Evolutionary conservation across 2,329 filamentous ascomycete species (phyloP), one percentile per base, ranked within the genome.

Genomic region (Aaosphaeria pasadenensis): DNA sequence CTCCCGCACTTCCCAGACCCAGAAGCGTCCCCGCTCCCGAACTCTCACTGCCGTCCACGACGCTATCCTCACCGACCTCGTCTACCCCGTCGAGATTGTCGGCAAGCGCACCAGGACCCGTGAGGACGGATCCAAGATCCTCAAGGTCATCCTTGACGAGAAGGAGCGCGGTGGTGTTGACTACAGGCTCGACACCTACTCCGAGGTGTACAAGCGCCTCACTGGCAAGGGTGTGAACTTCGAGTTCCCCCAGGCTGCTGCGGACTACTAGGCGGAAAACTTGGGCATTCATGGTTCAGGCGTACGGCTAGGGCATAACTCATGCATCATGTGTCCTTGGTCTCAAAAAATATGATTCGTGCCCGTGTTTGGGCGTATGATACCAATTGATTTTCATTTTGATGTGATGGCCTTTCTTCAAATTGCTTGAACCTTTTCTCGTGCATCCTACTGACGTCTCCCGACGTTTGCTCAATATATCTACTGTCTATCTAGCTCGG

Each of bases 41-140:
- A 99, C 94, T 63, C 89, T 99, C 74, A 97, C 94, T 60, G 91
- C 94, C 62, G 94, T 99, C 71, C 94, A 99, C 87, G 94, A 99
- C 74, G 88, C 91, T 71, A 96, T 99, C 83, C 89, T 99, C 63
- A 83, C 84, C 74, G 94, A 99, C 78, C 89, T 99, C 73, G 94
- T 96, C 82, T 99, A 88, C 88, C 94, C 94, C 73, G 94, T 99
- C 73, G 94, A 99, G 88, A 99, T 99, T 66, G 94, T 99, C 69
- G 94, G 94, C 81, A 97, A 97, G 90, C 91, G 94, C 74, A 80
- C 91, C 76, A 89, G 94, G 78, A 97, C 94, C 82, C 92, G 95
- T 83, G 92, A 97, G 85, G 94, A 99, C 79, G 91, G 91, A 77
- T 87, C 83, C 87, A 97, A 97, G 89, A 80, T 90, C 74, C 86